A percentile compares a stretch with the other conserved stretches of the same genome.
These are phyloP conservation scores for Podila minutissima DNA, from an alignment of 192 early-diverging fungal species.

Conservation along the genomic window DNA sequence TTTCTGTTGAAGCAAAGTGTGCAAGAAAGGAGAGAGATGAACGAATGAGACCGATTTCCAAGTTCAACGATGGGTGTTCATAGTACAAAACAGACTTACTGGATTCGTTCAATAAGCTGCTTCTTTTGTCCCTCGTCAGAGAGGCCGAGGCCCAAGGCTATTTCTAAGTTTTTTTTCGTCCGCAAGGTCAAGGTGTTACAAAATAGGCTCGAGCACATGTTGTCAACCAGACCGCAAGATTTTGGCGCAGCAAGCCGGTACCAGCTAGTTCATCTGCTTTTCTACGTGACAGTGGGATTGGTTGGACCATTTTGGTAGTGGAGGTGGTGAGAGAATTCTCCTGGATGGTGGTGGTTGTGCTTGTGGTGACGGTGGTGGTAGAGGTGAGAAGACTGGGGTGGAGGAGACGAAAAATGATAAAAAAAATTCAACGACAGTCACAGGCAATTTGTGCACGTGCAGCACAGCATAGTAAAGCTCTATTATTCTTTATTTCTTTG, in stretches of 20 bases:
- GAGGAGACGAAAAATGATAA: neutral
- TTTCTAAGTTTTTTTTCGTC: neutral
- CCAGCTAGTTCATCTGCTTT: neutral
- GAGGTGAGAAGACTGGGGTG: neutral
- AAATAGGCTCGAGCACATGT: neutral
- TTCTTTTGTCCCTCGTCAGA: neutral
- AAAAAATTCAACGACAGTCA: constrained; percentile 1
- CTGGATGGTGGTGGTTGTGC: neutral
- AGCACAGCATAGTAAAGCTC: no score
- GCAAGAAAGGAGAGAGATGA: no score
- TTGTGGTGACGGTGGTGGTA: neutral
- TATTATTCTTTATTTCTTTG: neutral
- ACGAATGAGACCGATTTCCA: neutral
- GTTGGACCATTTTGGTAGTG: neutral
- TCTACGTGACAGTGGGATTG: neutral
- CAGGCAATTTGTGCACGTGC: neutral
- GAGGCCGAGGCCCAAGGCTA: neutral
- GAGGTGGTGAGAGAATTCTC: neutral
- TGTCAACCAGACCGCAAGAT: neutral
- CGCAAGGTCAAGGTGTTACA: neutral
- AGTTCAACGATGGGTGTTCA: neutral
- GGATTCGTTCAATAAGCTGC: neutral
- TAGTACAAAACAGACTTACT: neutral
- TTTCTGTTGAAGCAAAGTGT: neutral
- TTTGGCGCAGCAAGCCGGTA: neutral